Evolutionary conservation across 2,329 filamentous ascomycete genomes (phyloP).

Genomic region (Fusarium coffeatum): DNA sequence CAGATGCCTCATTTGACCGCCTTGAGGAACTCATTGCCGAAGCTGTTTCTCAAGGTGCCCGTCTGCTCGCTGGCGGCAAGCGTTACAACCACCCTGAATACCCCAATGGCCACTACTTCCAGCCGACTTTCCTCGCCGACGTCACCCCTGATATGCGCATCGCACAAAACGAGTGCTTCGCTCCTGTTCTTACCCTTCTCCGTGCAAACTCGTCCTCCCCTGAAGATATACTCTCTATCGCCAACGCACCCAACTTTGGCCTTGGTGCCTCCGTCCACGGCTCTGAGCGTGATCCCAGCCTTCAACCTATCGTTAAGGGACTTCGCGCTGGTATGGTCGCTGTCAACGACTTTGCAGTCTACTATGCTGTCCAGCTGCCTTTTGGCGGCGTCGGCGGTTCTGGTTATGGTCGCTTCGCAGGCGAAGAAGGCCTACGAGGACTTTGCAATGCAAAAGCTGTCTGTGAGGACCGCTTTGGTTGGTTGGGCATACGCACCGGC

Average conservation of each 20-base stretch:
- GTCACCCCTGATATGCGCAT: slow-evolving; percentile 88
- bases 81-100: slow-evolving; percentile 77
- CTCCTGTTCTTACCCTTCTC: slow-evolving; percentile 89
- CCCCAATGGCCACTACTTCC: slow-evolving; percentile 88
- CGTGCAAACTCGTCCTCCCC: slow-evolving; percentile 71
- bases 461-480: slow-evolving; percentile 77
- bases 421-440: slow-evolving; percentile 84
- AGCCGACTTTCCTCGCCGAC: slow-evolving; percentile 89
- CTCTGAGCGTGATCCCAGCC: slow-evolving; percentile 66
- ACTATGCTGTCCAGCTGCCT: slow-evolving; percentile 92
- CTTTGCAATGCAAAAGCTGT: slow-evolving; percentile 90
- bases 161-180: slow-evolving; percentile 92
- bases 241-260: slow-evolving; percentile 86
- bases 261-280: slow-evolving; percentile 93
- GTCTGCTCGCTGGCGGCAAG: slow-evolving; percentile 82
- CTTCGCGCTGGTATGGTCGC: slow-evolving; percentile 90
- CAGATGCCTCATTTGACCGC: slow-evolving; percentile 76
- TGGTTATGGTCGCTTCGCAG: slow-evolving; percentile 93
- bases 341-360: slow-evolving; percentile 94
- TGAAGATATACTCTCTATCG: slow-evolving; percentile 75
- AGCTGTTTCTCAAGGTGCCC: slow-evolving; percentile 82
- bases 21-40: slow-evolving; percentile 82
- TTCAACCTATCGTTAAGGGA: slow-evolving; percentile 73
- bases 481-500: slow-evolving; percentile 73
- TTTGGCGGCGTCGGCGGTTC: slow-evolving; percentile 93